Conservation (phyloP, 306 rosid genomes). For the Cicer chorassanicum region DNA sequence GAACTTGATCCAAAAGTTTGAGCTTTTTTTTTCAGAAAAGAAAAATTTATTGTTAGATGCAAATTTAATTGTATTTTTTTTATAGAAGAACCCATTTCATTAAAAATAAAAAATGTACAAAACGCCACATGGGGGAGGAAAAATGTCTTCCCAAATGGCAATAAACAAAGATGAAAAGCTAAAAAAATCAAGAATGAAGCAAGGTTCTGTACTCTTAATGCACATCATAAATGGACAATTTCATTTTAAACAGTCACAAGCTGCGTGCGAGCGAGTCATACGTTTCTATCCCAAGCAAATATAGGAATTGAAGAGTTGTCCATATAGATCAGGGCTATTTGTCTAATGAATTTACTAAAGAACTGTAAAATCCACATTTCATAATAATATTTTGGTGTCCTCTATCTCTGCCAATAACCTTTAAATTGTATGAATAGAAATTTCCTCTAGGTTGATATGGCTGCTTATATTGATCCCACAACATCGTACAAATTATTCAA, state of each 20-base stretch:
- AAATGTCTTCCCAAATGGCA: not conserved
- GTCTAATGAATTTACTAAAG: not conserved
- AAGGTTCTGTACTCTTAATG: no score
- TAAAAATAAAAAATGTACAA: not conserved
- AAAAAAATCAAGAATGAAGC: no score
- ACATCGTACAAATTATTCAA: not conserved
- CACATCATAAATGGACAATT: no score
- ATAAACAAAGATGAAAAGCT: not conserved
- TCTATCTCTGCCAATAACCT: not conserved
- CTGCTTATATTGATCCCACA: not conserved
- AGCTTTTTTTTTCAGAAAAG: not conserved
- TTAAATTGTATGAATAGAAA: constrained; percentile 1
- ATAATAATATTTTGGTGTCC: constrained; percentile 2
- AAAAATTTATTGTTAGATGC: not conserved
- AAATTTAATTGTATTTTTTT: not conserved
- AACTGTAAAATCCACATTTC: not conserved
- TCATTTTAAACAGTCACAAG: no score
- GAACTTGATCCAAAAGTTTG: constrained; percentile 14
- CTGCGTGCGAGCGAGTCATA: no score
- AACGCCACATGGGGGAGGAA: not conserved
- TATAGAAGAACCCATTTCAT: not conserved
- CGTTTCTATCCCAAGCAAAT: not conserved
- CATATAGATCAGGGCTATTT: not conserved
- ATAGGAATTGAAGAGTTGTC: not conserved
- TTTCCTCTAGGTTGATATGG: constrained; percentile 7